These are phyloP conservation scores for Blastobotrys illinoisensis DNA, from an alignment of 1,139 yeast species.

Conservation along the genomic window DNA sequence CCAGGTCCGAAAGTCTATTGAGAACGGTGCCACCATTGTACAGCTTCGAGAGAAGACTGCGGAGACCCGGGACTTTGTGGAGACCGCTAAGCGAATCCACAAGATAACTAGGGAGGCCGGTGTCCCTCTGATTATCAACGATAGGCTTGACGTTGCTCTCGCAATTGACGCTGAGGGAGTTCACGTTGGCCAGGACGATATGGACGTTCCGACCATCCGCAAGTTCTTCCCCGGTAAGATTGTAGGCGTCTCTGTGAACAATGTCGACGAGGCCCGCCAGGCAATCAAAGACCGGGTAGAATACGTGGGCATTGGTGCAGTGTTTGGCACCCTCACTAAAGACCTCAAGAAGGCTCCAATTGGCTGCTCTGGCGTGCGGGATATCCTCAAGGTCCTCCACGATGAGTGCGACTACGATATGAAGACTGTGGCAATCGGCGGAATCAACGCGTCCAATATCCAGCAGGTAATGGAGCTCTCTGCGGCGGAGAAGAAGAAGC, in stretches of 20 bases:
- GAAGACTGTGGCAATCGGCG: conserved; percentile 79
- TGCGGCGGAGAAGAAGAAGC: conserved; percentile 33
- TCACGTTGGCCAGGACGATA: conserved; percentile 92
- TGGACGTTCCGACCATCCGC: conserved; percentile 58
- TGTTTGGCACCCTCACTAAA: conserved; percentile 72
- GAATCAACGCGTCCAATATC: conserved; percentile 63
- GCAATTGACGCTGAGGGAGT: conserved; percentile 91
- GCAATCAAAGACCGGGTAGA: conserved; percentile 61
- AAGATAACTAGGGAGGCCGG: conserved; percentile 50
- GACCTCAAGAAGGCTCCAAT: conserved; percentile 46
- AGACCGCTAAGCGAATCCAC: conserved; percentile 57
- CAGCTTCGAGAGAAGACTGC: conserved; percentile 78
- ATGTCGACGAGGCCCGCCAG: conserved; percentile 49
- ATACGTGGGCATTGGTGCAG: conserved; percentile 83
- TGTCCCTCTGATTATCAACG: conserved; percentile 82
- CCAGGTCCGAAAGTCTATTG: conserved; percentile 51
- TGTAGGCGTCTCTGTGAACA: conserved; percentile 72
- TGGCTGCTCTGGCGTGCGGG: conserved; percentile 65
- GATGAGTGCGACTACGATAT: conserved; percentile 32
- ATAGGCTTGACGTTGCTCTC: conserved; percentile 81
- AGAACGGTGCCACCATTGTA: conserved; percentile 71
- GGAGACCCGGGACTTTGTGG: conserved; percentile 63
- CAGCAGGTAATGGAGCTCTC: conserved; percentile 51
- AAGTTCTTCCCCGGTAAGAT: conserved; percentile 58
- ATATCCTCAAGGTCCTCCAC: conserved; percentile 47